A percentile compares a stretch with the other conserved stretches of the same genome.
These are phyloP conservation scores for Kuraishia ogatae DNA, from an alignment of 805 yeast species.

Conservation along the genomic window DNA sequence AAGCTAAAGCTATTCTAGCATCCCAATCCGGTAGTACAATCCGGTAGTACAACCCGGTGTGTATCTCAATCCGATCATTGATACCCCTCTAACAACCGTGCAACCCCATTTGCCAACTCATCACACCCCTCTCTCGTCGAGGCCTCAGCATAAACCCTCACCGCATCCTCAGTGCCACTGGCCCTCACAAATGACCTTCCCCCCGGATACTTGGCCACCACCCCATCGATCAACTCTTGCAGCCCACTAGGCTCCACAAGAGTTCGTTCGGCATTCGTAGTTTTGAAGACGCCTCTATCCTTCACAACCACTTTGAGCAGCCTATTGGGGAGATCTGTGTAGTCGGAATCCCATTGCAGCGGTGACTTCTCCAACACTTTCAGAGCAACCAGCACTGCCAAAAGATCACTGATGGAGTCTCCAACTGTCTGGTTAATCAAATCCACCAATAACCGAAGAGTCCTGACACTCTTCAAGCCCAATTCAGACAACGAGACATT, in stretches of 20 bases:
- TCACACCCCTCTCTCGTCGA: constrained; percentile 38
- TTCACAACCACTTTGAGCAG: constrained; percentile 75
- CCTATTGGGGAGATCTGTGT: constrained; percentile 80
- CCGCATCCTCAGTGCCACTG: constrained; percentile 97
- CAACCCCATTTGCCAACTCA: constrained; percentile 31
- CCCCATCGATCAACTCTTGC: constrained; percentile 61
- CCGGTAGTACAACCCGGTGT: not conserved
- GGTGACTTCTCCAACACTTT: constrained; percentile 38
- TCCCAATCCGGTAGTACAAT: no score
- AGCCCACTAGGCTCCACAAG: constrained; percentile 70
- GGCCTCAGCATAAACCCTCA: constrained; percentile 92
- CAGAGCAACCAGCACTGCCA: constrained; percentile 65
- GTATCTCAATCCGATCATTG: no score
- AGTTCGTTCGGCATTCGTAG: constrained; percentile 86
- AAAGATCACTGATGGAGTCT: constrained; percentile 89
- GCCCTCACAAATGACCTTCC: constrained; percentile 95
- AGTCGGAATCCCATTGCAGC: constrained; percentile 64
- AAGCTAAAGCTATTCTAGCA: no score
- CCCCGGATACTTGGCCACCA: constrained; percentile 41
- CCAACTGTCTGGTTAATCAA: constrained; percentile 97
- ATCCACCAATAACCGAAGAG: constrained; percentile 52
- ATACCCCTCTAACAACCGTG: constrained; percentile 22
- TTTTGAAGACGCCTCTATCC: constrained; percentile 70
- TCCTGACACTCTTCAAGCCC: constrained; percentile 32
- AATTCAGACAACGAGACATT: not conserved